A percentile compares a stretch with the other conserved stretches of the same genome.
phyloP scores from a whole-genome alignment of 2,329 filamentous ascomycete species.

The Colletotrichum siamense region DNA sequence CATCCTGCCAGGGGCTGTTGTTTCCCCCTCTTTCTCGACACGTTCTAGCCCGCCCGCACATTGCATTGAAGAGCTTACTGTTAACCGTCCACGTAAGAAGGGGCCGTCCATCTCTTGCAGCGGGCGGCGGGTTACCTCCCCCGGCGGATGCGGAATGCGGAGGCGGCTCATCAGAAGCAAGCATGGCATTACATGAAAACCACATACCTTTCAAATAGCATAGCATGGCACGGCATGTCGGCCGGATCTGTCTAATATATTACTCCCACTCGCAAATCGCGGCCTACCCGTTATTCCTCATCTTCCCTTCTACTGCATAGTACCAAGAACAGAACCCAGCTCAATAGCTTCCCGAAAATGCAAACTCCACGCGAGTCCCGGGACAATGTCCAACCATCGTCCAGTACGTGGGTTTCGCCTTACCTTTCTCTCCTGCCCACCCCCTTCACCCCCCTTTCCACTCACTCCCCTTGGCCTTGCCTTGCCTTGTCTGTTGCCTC shows the following conservation, averaged over 20 bases:
- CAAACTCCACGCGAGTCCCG: slow-evolving; percentile 18
- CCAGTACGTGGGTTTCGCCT: slow-evolving; percentile 19
- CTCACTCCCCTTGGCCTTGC: background rate
- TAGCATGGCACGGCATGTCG: background rate
- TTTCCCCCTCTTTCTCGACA: background rate
- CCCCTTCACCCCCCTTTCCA: background rate
- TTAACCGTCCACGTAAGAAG: background rate
- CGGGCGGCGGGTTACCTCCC: background rate
- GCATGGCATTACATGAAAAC: background rate
- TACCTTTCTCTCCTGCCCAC: background rate
- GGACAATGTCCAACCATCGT: slow-evolving; percentile 12
- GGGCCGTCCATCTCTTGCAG: background rate
- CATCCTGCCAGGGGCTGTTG: background rate
- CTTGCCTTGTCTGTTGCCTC: background rate
- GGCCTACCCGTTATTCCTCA: background rate
- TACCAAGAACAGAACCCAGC: slow-evolving; percentile 2
- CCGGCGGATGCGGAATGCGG: background rate
- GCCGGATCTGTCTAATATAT: background rate
- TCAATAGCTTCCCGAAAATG: slow-evolving; percentile 15
- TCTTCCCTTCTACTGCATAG: background rate
- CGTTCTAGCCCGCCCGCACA: background rate
- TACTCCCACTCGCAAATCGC: slow-evolving; percentile 9
- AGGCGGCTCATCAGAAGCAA: background rate
- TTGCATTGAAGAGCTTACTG: slow-evolving; percentile 8
- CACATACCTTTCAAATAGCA: background rate